Conservation (phyloP, 257 asterid genomes). For the Nemophila menziesii region DNA sequence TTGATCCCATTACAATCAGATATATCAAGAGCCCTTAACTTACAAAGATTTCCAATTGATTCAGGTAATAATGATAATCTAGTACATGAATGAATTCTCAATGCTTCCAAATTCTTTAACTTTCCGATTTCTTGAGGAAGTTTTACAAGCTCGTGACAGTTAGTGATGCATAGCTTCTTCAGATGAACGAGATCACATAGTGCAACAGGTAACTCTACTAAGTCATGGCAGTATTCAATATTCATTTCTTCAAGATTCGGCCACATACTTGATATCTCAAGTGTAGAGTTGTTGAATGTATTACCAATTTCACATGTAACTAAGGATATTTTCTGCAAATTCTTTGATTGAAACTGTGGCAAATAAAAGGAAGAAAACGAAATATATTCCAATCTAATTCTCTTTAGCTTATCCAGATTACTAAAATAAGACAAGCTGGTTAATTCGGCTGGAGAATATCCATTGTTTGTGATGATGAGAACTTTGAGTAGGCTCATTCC, state of each 20-base stretch:
- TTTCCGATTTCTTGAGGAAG: slow-evolving; percentile 22
- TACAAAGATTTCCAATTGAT: slow-evolving; percentile 17
- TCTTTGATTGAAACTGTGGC: slow-evolving; percentile 10
- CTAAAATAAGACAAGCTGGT: slow-evolving; percentile 10
- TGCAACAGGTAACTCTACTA: slow-evolving; percentile 16
- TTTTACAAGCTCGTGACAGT: slow-evolving; percentile 19
- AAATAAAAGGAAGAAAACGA: slow-evolving; percentile 15
- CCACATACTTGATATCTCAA: slow-evolving; percentile 9
- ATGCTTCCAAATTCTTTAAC: slow-evolving; percentile 16
- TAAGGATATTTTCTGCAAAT: slow-evolving; percentile 23
- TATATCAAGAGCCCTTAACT: slow-evolving; percentile 15
- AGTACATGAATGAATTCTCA: slow-evolving; percentile 26
- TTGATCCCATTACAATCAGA: slow-evolving; percentile 23
- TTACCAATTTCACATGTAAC: slow-evolving; percentile 17
- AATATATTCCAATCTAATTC: slow-evolving; percentile 21
- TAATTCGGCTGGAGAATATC: slow-evolving; percentile 13
- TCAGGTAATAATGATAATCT: slow-evolving; percentile 10
- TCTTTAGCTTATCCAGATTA: slow-evolving; percentile 20
- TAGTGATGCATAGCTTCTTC: slow-evolving; percentile 19
- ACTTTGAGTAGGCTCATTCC: slow-evolving; percentile 17
- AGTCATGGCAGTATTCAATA: slow-evolving; percentile 24
- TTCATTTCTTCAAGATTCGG: slow-evolving; percentile 23
- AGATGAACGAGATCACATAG: slow-evolving; percentile 16
- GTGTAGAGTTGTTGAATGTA: slow-evolving; percentile 16
- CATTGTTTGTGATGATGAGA: slow-evolving; percentile 19